phyloP scores from a whole-genome alignment of 768 basidiomycete species.

The Leccinum imitatum region DNA sequence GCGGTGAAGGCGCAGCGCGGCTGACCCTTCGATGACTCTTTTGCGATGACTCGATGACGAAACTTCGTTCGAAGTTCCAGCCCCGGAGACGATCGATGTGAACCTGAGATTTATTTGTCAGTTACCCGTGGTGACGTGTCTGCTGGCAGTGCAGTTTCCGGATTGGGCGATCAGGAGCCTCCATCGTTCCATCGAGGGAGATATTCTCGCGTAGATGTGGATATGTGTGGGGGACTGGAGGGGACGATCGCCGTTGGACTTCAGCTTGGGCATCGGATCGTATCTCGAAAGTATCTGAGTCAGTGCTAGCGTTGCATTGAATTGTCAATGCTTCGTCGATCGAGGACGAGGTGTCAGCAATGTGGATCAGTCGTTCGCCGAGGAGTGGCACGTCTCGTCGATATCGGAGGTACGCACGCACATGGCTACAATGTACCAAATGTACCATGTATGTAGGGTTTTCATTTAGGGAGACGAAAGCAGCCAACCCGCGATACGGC shows the following conservation, averaged over 20 bases:
- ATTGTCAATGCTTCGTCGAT: slow-evolving; percentile 1
- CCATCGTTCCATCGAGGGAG: not conserved
- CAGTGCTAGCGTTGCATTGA: not conserved
- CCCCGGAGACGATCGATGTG: not conserved
- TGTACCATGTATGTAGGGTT: not conserved
- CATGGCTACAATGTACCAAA: not conserved
- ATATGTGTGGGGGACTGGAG: not conserved
- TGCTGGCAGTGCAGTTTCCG: slow-evolving; percentile 2
- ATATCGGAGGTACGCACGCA: not conserved
- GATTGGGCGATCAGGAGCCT: not conserved
- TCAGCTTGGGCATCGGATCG: not conserved
- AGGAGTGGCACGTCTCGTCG: slow-evolving; percentile 7
- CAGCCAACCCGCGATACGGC: slow-evolving; percentile 3
- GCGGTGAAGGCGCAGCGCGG: not conserved
- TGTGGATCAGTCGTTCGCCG: not conserved
- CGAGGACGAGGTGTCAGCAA: not conserved
- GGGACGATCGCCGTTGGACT: not conserved
- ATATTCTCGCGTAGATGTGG: not conserved
- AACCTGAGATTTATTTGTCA: not conserved
- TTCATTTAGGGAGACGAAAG: slow-evolving; percentile 1
- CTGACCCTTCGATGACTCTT: not conserved
- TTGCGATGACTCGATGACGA: not conserved
- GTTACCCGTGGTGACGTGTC: slow-evolving; percentile 1
- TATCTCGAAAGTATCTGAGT: not conserved
- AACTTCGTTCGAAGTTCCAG: slow-evolving; percentile 4